phyloP scores from a whole-genome alignment of 2,329 filamentous ascomycete genomes.

The Penicillium thymicola region DNA sequence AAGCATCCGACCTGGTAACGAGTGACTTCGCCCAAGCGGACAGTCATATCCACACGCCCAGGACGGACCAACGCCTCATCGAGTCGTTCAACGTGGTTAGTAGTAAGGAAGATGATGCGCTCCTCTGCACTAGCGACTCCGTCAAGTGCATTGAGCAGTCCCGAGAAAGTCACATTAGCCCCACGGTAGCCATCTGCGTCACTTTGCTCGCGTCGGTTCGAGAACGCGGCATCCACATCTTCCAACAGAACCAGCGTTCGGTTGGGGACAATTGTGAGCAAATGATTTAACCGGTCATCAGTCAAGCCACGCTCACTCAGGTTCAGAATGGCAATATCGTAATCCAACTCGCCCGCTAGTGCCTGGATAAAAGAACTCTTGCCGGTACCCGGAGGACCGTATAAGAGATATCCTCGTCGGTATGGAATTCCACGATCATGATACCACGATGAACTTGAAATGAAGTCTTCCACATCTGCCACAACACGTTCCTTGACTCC shows the following conservation, averaged over 20 bases:
- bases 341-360: slow-evolving; percentile 85
- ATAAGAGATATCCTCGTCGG: slow-evolving; percentile 80
- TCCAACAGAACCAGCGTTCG: slow-evolving; percentile 80
- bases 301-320: slow-evolving; percentile 84
- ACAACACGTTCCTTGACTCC: slow-evolving; percentile 81
- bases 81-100: slow-evolving; percentile 86
- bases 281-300: slow-evolving; percentile 80
- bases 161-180: slow-evolving; percentile 89
- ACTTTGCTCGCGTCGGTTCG: slow-evolving; percentile 67
- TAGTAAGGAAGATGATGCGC: slow-evolving; percentile 88
- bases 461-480: slow-evolving; percentile 76
- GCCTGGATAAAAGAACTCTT: slow-evolving; percentile 97
- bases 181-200: slow-evolving; percentile 82
- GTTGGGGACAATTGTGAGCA: slow-evolving; percentile 79
- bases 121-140: slow-evolving; percentile 94
- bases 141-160: slow-evolving; percentile 79
- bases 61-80: slow-evolving; percentile 87
- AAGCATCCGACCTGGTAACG: slow-evolving; percentile 78
- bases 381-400: slow-evolving; percentile 84
- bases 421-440: slow-evolving; percentile 93
- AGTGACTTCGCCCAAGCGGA: slow-evolving; percentile 83
- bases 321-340: slow-evolving; percentile 88
- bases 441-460: slow-evolving; percentile 79
- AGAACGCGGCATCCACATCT: slow-evolving; percentile 88
- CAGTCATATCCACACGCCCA: slow-evolving; percentile 88